phyloP scores from a whole-genome alignment of 2,329 filamentous ascomycete species.

The Diplodia seriata region DNA sequence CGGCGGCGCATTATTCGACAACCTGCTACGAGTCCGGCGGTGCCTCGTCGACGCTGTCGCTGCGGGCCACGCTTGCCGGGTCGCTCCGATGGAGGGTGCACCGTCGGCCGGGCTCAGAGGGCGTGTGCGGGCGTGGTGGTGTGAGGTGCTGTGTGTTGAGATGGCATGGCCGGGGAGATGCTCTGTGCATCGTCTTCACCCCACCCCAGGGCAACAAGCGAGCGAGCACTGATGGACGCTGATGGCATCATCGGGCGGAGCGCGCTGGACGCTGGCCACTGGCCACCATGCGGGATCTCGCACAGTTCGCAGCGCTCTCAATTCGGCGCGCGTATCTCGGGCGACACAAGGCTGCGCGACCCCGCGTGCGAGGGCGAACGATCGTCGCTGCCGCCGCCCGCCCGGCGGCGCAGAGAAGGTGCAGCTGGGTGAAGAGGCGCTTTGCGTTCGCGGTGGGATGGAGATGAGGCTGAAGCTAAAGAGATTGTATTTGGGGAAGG shows the following conservation, averaged over 20 bases:
- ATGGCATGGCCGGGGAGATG: conserved; percentile 10
- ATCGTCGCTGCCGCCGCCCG: conserved; percentile 13
- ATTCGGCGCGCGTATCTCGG: conserved; percentile 25
- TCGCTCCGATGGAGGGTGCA: neutral
- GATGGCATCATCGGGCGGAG: conserved; percentile 8
- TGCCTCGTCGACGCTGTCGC: neutral
- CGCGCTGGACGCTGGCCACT: neutral
- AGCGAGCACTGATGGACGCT: conserved; percentile 13
- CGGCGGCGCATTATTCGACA: no score
- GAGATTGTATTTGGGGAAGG: conserved; percentile 27
- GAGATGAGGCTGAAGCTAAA: conserved; percentile 26
- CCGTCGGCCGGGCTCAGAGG: neutral
- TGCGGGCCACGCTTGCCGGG: conserved; percentile 9
- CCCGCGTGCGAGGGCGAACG: neutral
- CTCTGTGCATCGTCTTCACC: conserved; percentile 21
- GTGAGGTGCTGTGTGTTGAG: conserved; percentile 4
- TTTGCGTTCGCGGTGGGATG: conserved; percentile 2
- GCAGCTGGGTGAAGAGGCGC: neutral
- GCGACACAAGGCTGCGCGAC: conserved; percentile 6
- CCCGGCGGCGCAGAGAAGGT: neutral
- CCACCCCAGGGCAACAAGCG: conserved; percentile 16
- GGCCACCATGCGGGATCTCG: conserved; percentile 5
- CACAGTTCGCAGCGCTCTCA: conserved; percentile 24
- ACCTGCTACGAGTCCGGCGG: neutral
- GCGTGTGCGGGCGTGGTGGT: conserved; percentile 12